Base-by-base conservation (phyloP, 2,329 filamentous ascomycete species). In the Magnaporthiopsis rhizophila region DNA sequence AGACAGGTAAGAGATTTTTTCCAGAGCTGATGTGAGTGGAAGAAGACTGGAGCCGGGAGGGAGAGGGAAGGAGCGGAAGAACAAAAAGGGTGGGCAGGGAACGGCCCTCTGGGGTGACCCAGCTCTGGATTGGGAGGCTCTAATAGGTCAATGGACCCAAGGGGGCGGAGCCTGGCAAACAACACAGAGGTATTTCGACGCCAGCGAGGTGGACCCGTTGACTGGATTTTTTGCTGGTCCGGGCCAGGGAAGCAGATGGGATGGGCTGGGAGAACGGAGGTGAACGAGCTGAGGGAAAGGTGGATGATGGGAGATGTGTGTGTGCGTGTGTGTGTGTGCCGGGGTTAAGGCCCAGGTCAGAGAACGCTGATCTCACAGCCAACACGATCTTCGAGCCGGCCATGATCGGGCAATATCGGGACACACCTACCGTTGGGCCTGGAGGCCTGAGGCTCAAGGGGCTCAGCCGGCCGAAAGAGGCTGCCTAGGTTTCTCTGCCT, bases 21-120 rank as follows among this genome's bases (percentile, higher is more conserved):
- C 70, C 71, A 73, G 71, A 66, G 67, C 50, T 66, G 64, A 61
- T 65, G 65, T 66, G 65, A 62, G 65, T 64, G 65, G 63, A 34
- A 64, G 65, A 66, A 65, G 66, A 67, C 66, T 66, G 67, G 65
- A 68, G 61, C 62, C 26, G 56, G 65, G 64, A 59, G 67, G 69
- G 70, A 67, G 64, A 68, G 69, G 67, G 68, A 65, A 61, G 65
- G 62, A 65, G 64, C 64, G 64, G 62, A 64, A 60, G 28, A 36
- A 38, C 24, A 21, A 63, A 63, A 57, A 61, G 64, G 58, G 30
- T 63, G 62, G 53, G 59, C 45, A 64, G 59, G 62, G 65, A 67
- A 71, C 68, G 68, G 69, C 65, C 67, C 69, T 66, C 67, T 57
- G 58, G 63, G 65, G 59, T 64, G 59, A 53, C 62, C 57, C 58